These are phyloP conservation scores for Oldenlandia corymbosa DNA, from an alignment of 257 asterid species.

Conservation along the genomic window DNA sequence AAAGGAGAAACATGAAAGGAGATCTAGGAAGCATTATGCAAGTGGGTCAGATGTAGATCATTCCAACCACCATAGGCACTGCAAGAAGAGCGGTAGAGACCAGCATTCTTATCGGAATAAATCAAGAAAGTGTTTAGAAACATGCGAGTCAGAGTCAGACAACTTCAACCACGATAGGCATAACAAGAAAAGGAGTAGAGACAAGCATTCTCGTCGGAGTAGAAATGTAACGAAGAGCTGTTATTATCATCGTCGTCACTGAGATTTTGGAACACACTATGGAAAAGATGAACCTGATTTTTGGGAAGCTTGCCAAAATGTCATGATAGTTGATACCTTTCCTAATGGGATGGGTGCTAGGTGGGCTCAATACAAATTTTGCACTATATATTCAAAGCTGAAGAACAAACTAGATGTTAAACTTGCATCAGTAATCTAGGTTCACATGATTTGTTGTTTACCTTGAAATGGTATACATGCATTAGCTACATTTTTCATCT, in stretches of 20 bases:
- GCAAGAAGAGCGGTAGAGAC: too few species aligned
- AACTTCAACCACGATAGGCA: constrained; percentile 18
- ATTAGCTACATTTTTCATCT: too few species aligned
- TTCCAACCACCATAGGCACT: too few species aligned
- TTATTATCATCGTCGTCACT: constrained; percentile 7
- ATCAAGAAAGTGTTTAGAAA: constrained; percentile 31
- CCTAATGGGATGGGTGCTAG: background rate
- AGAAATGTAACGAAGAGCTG: constrained; percentile 2
- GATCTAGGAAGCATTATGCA: too few species aligned
- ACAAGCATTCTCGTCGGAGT: constrained; percentile 27
- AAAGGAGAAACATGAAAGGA: constrained; percentile 33
- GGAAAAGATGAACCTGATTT: background rate
- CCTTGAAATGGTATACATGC: too few species aligned
- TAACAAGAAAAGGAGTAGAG: constrained; percentile 31
- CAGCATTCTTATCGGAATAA: too few species aligned
- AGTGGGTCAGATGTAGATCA: too few species aligned
- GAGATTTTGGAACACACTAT: background rate
- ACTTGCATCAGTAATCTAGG: background rate
- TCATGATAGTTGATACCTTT: background rate
- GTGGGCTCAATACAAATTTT: background rate
- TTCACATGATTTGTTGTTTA: background rate
- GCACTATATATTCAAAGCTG: background rate
- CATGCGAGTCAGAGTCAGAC: constrained; percentile 27
- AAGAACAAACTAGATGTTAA: background rate
- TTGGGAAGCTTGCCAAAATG: background rate